phyloP scores from a whole-genome alignment of 2,329 filamentous ascomycete species.

The Cryphonectria radicalis region DNA sequence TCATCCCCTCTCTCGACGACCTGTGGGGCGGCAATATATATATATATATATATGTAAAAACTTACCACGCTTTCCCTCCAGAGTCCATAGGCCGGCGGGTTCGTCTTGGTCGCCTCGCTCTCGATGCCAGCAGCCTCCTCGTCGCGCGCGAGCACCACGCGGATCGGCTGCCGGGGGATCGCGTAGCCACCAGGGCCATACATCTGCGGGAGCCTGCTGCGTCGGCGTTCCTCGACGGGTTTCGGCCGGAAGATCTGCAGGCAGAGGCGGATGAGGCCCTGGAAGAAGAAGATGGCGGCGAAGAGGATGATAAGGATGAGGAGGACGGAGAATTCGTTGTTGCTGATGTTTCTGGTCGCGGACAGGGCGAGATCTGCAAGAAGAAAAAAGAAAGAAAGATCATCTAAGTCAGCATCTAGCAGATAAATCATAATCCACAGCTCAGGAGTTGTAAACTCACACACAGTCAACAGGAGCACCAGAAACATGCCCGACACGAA shows the following conservation, averaged over 20 bases:
- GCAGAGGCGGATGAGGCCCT: conserved; percentile 74
- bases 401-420: conserved; percentile 17
- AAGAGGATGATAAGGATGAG: conserved; percentile 78
- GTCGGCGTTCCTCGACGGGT: conserved; percentile 36
- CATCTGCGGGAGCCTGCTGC: conserved; percentile 45
- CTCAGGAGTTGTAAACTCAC: conserved; percentile 52
- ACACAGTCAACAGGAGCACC: conserved; percentile 62
- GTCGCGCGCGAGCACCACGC: conserved; percentile 74
- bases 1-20: background rate
- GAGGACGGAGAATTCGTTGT: conserved; percentile 77
- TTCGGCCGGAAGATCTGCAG: conserved; percentile 63
- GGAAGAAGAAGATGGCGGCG: conserved; percentile 78
- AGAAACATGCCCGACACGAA: conserved; percentile 69
- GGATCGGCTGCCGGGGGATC: conserved; percentile 74
- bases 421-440: background rate
- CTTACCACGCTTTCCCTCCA: conserved; percentile 83
- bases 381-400: background rate
- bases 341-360: conserved; percentile 65
- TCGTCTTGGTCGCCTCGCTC: conserved; percentile 58
- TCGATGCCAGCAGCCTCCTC: conserved; percentile 68
- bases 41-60: conserved; percentile 32
- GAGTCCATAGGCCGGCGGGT: conserved; percentile 83
- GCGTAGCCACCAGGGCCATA: conserved; percentile 67
- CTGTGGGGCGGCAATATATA: background rate
- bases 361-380: conserved; percentile 73